These are phyloP conservation scores for Imleria badia DNA, from an alignment of 768 basidiomycete species.

Conservation along the genomic window DNA sequence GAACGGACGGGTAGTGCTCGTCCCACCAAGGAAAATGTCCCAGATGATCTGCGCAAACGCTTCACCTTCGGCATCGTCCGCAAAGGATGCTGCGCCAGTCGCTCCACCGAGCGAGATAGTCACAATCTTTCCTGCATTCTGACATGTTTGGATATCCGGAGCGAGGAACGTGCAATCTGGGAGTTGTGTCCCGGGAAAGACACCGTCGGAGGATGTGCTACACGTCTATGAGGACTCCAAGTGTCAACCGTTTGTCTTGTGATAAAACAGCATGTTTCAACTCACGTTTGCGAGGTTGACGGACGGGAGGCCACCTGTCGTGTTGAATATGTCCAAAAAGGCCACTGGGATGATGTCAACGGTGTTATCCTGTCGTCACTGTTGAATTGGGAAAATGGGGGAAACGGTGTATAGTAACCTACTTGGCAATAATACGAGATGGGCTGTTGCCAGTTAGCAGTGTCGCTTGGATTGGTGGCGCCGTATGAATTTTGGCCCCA, in stretches of 20 bases:
- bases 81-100: constrained; percentile 60
- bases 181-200: constrained; percentile 61
- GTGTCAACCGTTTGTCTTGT: background rate
- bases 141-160: constrained; percentile 61
- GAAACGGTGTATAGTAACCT: background rate
- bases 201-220: constrained; percentile 53
- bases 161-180: constrained; percentile 64
- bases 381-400: background rate
- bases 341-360: constrained; percentile 63
- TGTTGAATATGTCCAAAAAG: constrained; percentile 60
- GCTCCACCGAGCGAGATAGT: constrained; percentile 65
- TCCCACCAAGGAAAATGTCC: constrained; percentile 67
- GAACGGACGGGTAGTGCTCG: constrained; percentile 65
- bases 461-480: constrained; percentile 29
- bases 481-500: constrained; percentile 42
- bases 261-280: background rate
- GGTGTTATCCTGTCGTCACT: constrained; percentile 43
- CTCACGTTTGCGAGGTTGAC: constrained; percentile 61
- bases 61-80: constrained; percentile 54
- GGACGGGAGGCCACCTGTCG: constrained; percentile 55
- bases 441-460: constrained; percentile 32
- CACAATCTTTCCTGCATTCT: constrained; percentile 61
- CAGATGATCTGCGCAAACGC: constrained; percentile 68
- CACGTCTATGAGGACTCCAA: constrained; percentile 47
- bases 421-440: constrained; percentile 36